Conservation (phyloP, 2,329 filamentous ascomycete genomes). For the Ophiocordyceps camponoti-leonardi region DNA sequence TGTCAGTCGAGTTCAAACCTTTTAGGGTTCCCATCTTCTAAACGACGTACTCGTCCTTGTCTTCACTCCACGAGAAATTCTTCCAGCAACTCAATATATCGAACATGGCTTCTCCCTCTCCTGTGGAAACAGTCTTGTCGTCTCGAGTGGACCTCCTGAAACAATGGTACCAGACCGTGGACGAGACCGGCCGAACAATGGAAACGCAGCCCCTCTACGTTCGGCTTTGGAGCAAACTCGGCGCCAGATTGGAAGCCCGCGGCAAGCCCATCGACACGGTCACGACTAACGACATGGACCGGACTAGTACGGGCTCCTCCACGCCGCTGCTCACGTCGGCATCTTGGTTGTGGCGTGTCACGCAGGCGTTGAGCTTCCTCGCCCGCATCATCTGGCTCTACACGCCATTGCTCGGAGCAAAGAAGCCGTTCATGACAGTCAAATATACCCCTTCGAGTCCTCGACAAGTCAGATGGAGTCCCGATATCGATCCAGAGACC, state of each 20-base stretch:
- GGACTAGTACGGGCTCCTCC: neutral
- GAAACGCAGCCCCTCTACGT: slow-evolving; percentile 1
- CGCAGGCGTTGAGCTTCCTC: neutral
- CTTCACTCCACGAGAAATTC: too few species aligned
- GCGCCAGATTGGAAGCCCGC: neutral
- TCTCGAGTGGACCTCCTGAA: neutral
- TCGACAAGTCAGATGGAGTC: neutral
- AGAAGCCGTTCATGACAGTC: neutral
- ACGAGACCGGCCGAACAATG: neutral
- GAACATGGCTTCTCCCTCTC: neutral
- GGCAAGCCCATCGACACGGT: too few species aligned
- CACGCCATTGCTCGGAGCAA: neutral
- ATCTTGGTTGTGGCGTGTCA: too few species aligned
- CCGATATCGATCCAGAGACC: neutral
- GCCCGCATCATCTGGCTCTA: neutral
- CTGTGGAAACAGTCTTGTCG: neutral
- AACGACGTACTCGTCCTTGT: too few species aligned
- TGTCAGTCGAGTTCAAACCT: too few species aligned
- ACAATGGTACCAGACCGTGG: neutral
- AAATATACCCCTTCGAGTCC: neutral
- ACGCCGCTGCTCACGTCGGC: neutral
- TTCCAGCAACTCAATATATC: neutral
- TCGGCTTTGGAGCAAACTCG: slow-evolving; percentile 1
- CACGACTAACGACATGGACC: neutral
- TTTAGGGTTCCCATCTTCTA: too few species aligned